These are phyloP conservation scores for Magnusiomyces ingens DNA, from an alignment of 1,139 yeast genomes.

Conservation along the genomic window DNA sequence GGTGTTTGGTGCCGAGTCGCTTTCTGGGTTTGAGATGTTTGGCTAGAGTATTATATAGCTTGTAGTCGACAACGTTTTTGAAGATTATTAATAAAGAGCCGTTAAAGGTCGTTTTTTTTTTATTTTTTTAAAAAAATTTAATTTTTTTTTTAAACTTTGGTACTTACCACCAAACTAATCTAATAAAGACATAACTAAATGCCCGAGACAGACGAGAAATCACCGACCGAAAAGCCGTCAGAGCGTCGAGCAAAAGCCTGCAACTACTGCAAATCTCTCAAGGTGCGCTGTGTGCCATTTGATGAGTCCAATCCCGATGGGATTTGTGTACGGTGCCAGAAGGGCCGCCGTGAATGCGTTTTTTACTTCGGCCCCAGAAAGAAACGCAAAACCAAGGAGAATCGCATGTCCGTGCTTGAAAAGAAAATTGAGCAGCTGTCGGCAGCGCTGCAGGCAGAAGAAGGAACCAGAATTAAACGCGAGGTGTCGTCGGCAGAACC, in stretches of 20 bases:
- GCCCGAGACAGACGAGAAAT: not conserved
- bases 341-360: conserved; percentile 57
- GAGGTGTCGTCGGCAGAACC: not conserved
- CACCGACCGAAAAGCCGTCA: not conserved
- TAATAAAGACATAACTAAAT: not conserved
- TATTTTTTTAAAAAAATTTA: not conserved
- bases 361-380: conserved; percentile 58
- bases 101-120: not conserved
- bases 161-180: not conserved
- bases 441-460: conserved; percentile 18
- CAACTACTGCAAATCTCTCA: conserved; percentile 69
- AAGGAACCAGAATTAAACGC: not conserved
- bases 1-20: conserved; percentile 28
- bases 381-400: conserved; percentile 34
- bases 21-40: conserved; percentile 25
- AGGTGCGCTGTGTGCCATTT: conserved; percentile 75
- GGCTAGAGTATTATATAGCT: not conserved
- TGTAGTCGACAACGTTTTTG: not conserved
- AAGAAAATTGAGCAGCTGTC: conserved; percentile 32
- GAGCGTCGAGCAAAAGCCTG: conserved; percentile 55
- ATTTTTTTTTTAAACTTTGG: not conserved
- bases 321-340: conserved; percentile 71
- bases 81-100: not conserved
- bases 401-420: conserved; percentile 35
- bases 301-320: conserved; percentile 50